Evolutionary conservation across 176 grass and related monocot genomes (phyloP), one percentile per base, ranked within the genome.

Genomic region (Bothriochloa decipiens): DNA sequence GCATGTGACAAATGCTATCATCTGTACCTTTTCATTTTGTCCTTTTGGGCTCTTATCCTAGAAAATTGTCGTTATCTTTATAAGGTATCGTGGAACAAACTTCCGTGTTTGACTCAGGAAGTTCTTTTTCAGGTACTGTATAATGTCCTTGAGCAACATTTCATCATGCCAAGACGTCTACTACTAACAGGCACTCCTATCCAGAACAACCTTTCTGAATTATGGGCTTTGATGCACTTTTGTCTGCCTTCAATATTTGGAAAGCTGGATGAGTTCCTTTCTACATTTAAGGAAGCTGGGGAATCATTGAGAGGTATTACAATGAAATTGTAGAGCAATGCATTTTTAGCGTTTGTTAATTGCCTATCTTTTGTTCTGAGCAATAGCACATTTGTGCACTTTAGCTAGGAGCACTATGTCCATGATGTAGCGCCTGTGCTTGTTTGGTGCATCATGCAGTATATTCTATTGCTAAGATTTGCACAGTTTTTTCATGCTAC

Each of bases 201-300:
- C 60, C 95, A 98, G 92, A 93, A 98, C 74, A 95, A 92, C 70
- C 89, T 98, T 77, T 88, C 91, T 49, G 96, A 98, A 78, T 82
- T 98, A 77, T 98, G 96, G 96, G 92, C 96, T 2, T 83, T 98
- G 76, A 90, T 95, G 91, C 96, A 98, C 87, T 93, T 98, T 66
- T 98, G 96, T 70, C 85, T 98, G 91, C 93, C 96, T 88, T 95
- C 87, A 74, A 57, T 93, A 82, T 98, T 98, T 18, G 92, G 85
- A 47, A 81, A 87, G 61, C 47, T 95, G 42, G 92, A 98, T 43
- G 87, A 93, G 58, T 98, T 95, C 58, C 75, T 92, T 82, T 91
- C 79, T 18, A 88, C 91, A 84, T 98, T 98, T 77, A 93, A 72
- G 77, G 87, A 95, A 90, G 89, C 91, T 68, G 89, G 67, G 52